Conservation (phyloP, 2,329 filamentous ascomycete genomes). For the Leptodontidium sp. region DNA sequence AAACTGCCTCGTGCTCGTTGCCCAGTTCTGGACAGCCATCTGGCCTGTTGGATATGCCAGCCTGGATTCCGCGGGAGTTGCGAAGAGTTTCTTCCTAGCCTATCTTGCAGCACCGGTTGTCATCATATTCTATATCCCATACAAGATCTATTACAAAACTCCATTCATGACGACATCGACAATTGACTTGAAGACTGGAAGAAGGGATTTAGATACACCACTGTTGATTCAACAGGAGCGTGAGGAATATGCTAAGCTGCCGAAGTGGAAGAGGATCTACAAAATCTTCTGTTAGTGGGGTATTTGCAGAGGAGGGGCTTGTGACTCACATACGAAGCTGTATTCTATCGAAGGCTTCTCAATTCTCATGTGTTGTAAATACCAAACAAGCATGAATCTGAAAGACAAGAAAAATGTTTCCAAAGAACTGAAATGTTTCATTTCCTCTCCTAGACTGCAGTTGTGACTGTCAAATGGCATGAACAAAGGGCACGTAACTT, state of each 20-base stretch:
- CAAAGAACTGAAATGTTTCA: no score
- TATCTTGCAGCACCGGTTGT: constrained; percentile 65
- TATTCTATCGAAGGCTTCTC: neutral
- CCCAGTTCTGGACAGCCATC: constrained; percentile 53
- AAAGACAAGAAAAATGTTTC: no score
- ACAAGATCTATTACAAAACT: constrained; percentile 65
- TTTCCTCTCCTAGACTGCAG: no score
- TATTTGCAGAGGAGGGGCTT: neutral
- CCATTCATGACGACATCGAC: constrained; percentile 31
- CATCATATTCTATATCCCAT: constrained; percentile 64
- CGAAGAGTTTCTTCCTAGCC: constrained; percentile 63
- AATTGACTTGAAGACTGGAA: constrained; percentile 41
- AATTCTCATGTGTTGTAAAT: no score
- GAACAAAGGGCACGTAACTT: no score
- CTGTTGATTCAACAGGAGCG: constrained; percentile 40
- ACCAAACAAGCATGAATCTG: no score
- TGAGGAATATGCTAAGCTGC: constrained; percentile 32
- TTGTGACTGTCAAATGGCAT: no score
- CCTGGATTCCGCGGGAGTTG: constrained; percentile 42
- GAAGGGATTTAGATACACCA: constrained; percentile 37
- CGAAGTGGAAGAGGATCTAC: constrained; percentile 42
- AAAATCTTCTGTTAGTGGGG: constrained; percentile 37
- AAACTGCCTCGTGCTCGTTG: constrained; percentile 53
- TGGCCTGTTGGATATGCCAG: constrained; percentile 57
- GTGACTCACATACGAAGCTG: neutral